A percentile compares a stretch with the other conserved stretches of the same genome.
Evolutionary conservation across 1,139 yeast genomes (phyloP).

Genomic region (Zygosaccharomyces pseudobailii): DNA sequence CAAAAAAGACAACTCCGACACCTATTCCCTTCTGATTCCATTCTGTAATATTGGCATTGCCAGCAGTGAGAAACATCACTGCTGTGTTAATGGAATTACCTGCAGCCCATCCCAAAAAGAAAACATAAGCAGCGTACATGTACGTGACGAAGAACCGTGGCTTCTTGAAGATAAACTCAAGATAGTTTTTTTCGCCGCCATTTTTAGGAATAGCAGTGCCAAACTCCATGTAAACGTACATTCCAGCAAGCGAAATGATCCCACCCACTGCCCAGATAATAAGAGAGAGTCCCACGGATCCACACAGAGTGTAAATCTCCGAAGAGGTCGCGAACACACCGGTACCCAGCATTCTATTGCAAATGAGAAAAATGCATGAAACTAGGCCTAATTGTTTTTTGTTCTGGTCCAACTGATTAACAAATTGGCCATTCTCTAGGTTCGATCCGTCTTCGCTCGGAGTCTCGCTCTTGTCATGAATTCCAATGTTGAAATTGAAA

Average conservation of each 20-base stretch:
- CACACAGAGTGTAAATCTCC: constrained; percentile 58
- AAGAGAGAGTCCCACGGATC: constrained; percentile 71
- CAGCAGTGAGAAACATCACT: constrained; percentile 52
- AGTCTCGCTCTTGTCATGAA: not conserved
- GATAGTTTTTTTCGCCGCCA: constrained; percentile 84
- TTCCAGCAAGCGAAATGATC: constrained; percentile 65
- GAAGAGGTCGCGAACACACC: constrained; percentile 85
- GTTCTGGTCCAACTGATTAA: constrained; percentile 46
- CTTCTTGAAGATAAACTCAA: constrained; percentile 63
- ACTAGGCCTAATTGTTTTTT: constrained; percentile 55
- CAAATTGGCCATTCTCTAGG: constrained; percentile 17
- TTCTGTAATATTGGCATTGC: constrained; percentile 59
- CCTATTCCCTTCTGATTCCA: constrained; percentile 79
- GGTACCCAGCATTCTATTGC: constrained; percentile 82
- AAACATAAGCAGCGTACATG: constrained; percentile 71
- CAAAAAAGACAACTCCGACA: constrained; percentile 66
- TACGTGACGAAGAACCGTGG: constrained; percentile 70
- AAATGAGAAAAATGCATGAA: constrained; percentile 64
- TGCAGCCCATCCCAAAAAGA: constrained; percentile 82
- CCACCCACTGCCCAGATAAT: constrained; percentile 78
- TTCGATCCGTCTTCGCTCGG: not conserved
- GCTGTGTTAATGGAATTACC: constrained; percentile 42
- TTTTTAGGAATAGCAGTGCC: constrained; percentile 81
- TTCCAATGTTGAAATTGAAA: not conserved
- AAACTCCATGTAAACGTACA: constrained; percentile 75